Conservation (phyloP, 139 green algal genomes). For the Prasinococcaceae sp. region DNA sequence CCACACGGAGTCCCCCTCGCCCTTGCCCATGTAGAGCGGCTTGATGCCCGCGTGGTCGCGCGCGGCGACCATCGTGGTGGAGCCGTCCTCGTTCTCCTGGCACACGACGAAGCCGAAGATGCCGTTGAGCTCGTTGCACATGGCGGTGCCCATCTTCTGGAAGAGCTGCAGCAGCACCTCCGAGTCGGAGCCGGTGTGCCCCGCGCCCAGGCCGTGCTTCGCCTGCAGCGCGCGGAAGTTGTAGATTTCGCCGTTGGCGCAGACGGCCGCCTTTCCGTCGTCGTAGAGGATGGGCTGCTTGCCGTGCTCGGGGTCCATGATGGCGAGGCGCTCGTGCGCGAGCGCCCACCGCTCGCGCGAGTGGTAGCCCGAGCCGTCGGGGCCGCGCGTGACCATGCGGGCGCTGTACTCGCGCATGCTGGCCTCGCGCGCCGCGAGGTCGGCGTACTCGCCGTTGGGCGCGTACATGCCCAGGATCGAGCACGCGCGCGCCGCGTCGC, state of each 20-base stretch:
- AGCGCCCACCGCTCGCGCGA: slow-evolving; percentile 35
- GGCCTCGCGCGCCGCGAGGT: not conserved
- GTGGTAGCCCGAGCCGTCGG: slow-evolving; percentile 50
- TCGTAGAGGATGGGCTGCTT: slow-evolving; percentile 54
- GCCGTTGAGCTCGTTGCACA: slow-evolving; percentile 75
- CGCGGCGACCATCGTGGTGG: slow-evolving; percentile 50
- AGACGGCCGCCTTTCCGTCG: slow-evolving; percentile 22
- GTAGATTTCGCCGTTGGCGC: slow-evolving; percentile 70
- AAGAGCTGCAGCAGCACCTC: slow-evolving; percentile 62
- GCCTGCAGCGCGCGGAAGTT: slow-evolving; percentile 54
- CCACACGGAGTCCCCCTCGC: slow-evolving; percentile 70
- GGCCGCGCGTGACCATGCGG: slow-evolving; percentile 31
- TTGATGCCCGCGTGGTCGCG: slow-evolving; percentile 88
- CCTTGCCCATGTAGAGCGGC: slow-evolving; percentile 78
- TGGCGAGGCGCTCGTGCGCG: slow-evolving; percentile 66
- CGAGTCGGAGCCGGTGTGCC: slow-evolving; percentile 43
- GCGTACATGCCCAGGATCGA: slow-evolving; percentile 2
- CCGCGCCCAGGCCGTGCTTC: slow-evolving; percentile 19
- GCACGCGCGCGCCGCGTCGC: slow-evolving; percentile 6
- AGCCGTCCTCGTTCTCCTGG: slow-evolving; percentile 35
- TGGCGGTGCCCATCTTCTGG: slow-evolving; percentile 47
- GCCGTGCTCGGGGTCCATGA: slow-evolving; percentile 43
- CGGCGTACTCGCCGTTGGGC: not conserved
- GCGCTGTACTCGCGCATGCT: slow-evolving; percentile 4
- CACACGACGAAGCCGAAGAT: slow-evolving; percentile 78